Evolutionary conservation across 1,284 basidiomycete genomes (phyloP).

Genomic region (Ceratobasidium sp.): DNA sequence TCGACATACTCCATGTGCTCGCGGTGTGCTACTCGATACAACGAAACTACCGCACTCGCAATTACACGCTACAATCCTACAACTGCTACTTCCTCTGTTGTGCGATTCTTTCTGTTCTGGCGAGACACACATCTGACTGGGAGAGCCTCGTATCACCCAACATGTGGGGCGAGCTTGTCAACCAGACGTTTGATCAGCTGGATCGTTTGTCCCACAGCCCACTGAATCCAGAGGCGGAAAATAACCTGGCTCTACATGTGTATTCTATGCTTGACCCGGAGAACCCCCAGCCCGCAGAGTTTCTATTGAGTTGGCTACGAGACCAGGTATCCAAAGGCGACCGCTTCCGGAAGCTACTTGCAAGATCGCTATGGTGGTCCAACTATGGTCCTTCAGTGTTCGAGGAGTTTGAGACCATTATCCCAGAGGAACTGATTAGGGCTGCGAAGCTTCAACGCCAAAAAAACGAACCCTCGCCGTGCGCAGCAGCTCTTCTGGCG

Average conservation of each 20-base stretch:
- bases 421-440: no score
- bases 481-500: no score
- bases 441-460: no score
- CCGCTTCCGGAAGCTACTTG: not conserved
- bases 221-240: not conserved
- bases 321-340: not conserved
- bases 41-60: not conserved
- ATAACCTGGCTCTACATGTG: not conserved
- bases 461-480: no score
- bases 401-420: no score
- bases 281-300: not conserved
- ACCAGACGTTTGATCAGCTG: not conserved
- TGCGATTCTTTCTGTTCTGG: not conserved
- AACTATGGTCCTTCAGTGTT: not conserved
- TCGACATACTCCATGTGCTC: slow-evolving; percentile 18
- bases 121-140: not conserved
- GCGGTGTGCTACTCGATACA: slow-evolving; percentile 18
- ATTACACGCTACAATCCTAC: slow-evolving; percentile 7
- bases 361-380: not conserved
- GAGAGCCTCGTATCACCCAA: not conserved
- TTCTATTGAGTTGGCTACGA: not conserved
- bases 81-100: slow-evolving; percentile 1
- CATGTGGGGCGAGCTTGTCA: not conserved
- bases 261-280: not conserved
- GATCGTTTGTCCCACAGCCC: not conserved